These are phyloP conservation scores for Ceriops zippeliana DNA, from an alignment of 345 rosid genomes.

Conservation along the genomic window DNA sequence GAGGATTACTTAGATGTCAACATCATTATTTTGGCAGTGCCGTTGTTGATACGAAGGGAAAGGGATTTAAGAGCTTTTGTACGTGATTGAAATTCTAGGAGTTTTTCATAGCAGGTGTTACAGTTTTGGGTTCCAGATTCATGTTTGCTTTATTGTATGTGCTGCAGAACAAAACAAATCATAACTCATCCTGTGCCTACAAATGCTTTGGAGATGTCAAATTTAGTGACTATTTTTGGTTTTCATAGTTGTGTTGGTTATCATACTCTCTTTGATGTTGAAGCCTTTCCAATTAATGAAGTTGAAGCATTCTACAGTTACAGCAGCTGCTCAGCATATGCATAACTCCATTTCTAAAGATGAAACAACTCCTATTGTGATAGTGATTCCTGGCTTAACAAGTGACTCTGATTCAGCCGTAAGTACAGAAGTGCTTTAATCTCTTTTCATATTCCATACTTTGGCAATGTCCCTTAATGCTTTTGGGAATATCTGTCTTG, in stretches of 20 bases:
- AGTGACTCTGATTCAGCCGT: constrained; percentile 69
- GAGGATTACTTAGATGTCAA: no score
- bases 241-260: neutral
- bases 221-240: neutral
- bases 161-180: no score
- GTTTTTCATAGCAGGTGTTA: no score
- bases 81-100: no score
- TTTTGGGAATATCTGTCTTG: neutral
- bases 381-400: constrained; percentile 68
- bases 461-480: neutral
- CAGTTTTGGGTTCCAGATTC: no score
- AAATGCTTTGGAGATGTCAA: neutral
- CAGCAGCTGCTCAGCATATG: constrained; percentile 20
- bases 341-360: constrained; percentile 36
- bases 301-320: constrained; percentile 26
- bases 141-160: no score
- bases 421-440: constrained; percentile 23
- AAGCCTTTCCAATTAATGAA: constrained; percentile 1
- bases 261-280: neutral
- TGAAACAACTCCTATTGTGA: constrained; percentile 49
- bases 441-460: neutral
- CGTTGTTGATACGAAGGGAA: no score
- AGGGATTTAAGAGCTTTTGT: no score
- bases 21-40: no score
- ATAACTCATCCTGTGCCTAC: no score